Evolutionary conservation across 1,284 basidiomycete genomes (phyloP), one percentile per base, ranked within the genome.

Genomic region (Cutaneotrichosporon sp.): DNA sequence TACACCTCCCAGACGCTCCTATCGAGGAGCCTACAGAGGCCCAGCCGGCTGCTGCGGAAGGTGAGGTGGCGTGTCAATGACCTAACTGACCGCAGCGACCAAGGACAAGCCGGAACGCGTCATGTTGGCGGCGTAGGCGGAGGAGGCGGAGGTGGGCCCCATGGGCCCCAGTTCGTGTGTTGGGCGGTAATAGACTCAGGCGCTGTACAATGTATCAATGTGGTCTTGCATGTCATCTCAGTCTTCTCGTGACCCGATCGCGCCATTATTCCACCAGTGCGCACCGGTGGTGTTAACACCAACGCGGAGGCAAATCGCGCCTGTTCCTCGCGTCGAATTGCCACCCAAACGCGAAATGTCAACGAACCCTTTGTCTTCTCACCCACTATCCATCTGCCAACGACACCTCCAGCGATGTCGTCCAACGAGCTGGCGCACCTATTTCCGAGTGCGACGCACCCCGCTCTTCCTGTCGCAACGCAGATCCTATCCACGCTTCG

Each of bases 1-100:
- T 78, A 49, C 55, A 68, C 4, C 64, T 81, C 27, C 79, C 80
- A 3, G 72, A 77, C n/a, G 80, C 69, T n/a, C 84, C 84, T 0
- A 76, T 68, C 5, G 67, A 72, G 42, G 75, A 74, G 48, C 82
- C 79, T 12, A 61, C 66, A 29, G 56, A 64, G 43, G 49, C 59
- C 2, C 66, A 67, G 46, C 49, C 52, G n/a, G 46, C 49, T 46
- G 48, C 37, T 0, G 29, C 31, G 5, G 10, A 38, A 26, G 41
- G 27, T 27, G 20, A 37, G 37, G 25, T 38, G 12, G 14, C 8
- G 3, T 10, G 12, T 3, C 4, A 11, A 3, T 17, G 33, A 8
- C 3, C 3, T 31, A 54, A 49, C 58, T 46, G 47, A 55, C 55
- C 10, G 17, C 33, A 46, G 45, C 32, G 16, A 11, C 20, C 11